Percentiles rank a stretch among this genome's conserved stretches.
phyloP scores from a whole-genome alignment of 2,329 filamentous ascomycete species.

The Tricladium varicosporioides region DNA sequence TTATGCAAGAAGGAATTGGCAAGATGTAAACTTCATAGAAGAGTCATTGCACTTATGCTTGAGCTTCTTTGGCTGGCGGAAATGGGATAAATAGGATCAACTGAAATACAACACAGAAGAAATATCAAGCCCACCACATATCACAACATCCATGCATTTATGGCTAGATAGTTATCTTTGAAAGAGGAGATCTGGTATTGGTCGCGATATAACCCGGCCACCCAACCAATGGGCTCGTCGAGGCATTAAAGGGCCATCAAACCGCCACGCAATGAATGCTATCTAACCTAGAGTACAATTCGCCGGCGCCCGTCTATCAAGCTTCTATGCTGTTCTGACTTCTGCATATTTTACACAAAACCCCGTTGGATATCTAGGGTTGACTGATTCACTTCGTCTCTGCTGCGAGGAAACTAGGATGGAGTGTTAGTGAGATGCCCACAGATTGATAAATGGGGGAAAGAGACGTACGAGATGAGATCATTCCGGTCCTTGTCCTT shows the following conservation, averaged over 20 bases:
- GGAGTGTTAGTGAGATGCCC: constrained; percentile 16
- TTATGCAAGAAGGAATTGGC: too few relatives aligned
- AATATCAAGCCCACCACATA: too few relatives aligned
- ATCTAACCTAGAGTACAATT: constrained; percentile 32
- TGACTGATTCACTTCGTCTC: constrained; percentile 60
- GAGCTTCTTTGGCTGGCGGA: too few relatives aligned
- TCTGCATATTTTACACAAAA: too few relatives aligned
- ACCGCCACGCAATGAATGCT: constrained; percentile 18
- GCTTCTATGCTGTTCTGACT: constrained; percentile 18
- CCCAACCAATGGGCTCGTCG: not conserved
- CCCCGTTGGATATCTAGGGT: not conserved
- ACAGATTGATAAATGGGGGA: not conserved
- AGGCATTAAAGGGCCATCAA: constrained; percentile 18
- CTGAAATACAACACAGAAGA: too few relatives aligned
- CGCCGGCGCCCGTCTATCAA: constrained; percentile 10
- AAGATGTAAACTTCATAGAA: too few relatives aligned
- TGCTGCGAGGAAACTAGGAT: constrained; percentile 62
- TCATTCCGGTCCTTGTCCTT: constrained; percentile 99
- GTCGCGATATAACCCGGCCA: not conserved
- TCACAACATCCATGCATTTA: too few relatives aligned
- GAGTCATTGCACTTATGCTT: too few relatives aligned
- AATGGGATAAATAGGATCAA: too few relatives aligned
- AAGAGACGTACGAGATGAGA: constrained; percentile 82
- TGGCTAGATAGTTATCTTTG: not conserved
- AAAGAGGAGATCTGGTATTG: constrained; percentile 27